Percentiles rank a stretch among this genome's conserved stretches.
Conservation (phyloP, 495 filamentous ascomycete species). For the Penicillium waksmanii region DNA sequence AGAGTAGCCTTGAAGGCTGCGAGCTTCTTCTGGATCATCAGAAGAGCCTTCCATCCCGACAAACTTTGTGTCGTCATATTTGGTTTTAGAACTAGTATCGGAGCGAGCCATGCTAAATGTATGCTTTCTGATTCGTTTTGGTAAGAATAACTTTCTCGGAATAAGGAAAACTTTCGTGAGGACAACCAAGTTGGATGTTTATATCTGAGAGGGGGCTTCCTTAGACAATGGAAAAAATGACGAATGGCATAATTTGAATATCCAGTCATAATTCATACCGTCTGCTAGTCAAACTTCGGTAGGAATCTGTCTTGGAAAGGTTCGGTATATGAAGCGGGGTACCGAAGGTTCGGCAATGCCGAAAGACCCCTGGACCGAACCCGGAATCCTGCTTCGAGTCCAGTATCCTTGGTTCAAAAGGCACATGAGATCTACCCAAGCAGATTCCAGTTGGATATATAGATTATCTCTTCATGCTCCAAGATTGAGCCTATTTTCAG, state of each 20-base stretch:
- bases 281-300: not conserved
- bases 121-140: not conserved
- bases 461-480: too few relatives aligned
- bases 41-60: not conserved
- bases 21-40: not conserved
- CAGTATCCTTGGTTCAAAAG: not conserved
- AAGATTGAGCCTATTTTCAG: not conserved
- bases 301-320: not conserved
- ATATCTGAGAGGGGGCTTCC: too few relatives aligned
- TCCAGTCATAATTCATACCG: not conserved
- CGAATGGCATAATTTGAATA: not conserved
- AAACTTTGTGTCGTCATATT: not conserved
- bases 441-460: too few relatives aligned
- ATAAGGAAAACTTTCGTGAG: too few relatives aligned
- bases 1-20: not conserved
- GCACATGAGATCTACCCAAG: too few relatives aligned
- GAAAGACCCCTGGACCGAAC: not conserved
- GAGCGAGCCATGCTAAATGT: not conserved
- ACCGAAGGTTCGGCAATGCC: not conserved
- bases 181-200: too few relatives aligned
- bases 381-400: not conserved
- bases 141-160: not conserved
- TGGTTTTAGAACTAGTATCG: not conserved
- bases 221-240: not conserved
- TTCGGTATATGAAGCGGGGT: not conserved